Percentiles rank a stretch among this genome's conserved stretches.
Evolutionary conservation across 768 basidiomycete species (phyloP).

Genomic region (Erythrobasidium yunnanense): DNA sequence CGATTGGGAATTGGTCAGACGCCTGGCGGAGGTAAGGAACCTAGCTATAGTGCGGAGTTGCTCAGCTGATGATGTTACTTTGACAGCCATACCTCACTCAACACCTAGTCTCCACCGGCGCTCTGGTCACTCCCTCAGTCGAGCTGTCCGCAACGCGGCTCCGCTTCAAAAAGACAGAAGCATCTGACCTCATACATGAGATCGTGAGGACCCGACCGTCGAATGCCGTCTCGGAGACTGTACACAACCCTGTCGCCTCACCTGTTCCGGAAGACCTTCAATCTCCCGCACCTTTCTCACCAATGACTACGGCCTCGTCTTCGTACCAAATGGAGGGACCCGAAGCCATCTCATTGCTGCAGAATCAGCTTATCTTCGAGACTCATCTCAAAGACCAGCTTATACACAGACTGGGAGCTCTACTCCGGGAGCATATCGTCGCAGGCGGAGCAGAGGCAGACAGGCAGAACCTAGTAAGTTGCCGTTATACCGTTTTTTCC

Average conservation of each 20-base stretch:
- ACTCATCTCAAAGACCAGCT: slow-evolving; percentile 19
- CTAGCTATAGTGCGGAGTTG: not conserved
- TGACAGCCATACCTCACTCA: slow-evolving; percentile 9
- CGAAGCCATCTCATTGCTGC: slow-evolving; percentile 1
- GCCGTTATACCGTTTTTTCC: not conserved
- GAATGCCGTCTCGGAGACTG: too few species aligned
- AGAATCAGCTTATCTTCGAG: slow-evolving; percentile 20
- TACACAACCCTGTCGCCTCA: too few species aligned
- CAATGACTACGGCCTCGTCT: not conserved
- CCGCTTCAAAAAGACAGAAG: slow-evolving; percentile 22
- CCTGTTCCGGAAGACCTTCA: not conserved
- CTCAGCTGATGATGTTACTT: not conserved
- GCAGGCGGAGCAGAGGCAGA: slow-evolving; percentile 22
- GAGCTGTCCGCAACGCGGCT: not conserved
- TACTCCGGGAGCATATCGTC: slow-evolving; percentile 9
- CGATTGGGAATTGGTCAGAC: not conserved
- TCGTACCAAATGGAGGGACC: not conserved
- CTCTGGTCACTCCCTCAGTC: not conserved
- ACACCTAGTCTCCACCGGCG: not conserved
- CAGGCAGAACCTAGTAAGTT: slow-evolving; percentile 20
- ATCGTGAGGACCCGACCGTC: slow-evolving; percentile 16
- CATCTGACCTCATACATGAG: slow-evolving; percentile 15
- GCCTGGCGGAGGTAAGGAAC: not conserved
- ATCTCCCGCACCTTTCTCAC: not conserved
- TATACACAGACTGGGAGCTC: slow-evolving; percentile 5